Evolutionary conservation across 1,284 basidiomycete species (phyloP).

Genomic region (Prillingera fragicola): DNA sequence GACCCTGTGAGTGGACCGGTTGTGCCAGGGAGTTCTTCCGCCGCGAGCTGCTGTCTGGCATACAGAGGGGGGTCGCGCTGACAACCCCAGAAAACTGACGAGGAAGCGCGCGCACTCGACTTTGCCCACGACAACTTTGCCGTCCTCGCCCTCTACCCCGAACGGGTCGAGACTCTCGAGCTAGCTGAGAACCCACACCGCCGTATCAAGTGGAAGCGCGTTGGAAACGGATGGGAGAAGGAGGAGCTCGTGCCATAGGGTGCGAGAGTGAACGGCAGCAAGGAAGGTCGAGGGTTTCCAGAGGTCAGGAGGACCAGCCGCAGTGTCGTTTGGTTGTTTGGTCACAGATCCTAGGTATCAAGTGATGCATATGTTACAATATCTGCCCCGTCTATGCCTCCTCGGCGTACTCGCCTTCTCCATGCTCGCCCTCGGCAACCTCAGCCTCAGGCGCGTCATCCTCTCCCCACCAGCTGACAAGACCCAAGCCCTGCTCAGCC

Average conservation of each 20-base stretch:
- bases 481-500: conserved; percentile 78
- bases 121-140: conserved; percentile 36
- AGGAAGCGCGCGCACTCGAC: conserved; percentile 31
- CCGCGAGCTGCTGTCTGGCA: too few relatives aligned
- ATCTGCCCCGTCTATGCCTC: too few relatives aligned
- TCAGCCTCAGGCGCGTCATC: conserved; percentile 34
- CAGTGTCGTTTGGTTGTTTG: too few relatives aligned
- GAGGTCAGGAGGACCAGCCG: too few relatives aligned
- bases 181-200: conserved; percentile 39
- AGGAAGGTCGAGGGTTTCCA: too few relatives aligned
- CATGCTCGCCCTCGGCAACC: neutral
- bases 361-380: too few relatives aligned
- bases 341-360: too few relatives aligned
- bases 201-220: conserved; percentile 30
- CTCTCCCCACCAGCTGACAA: conserved; percentile 54
- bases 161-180: conserved; percentile 40
- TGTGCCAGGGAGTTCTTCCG: neutral
- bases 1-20: conserved; percentile 20
- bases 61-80: neutral
- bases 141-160: conserved; percentile 37
- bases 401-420: too few relatives aligned
- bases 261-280: neutral
- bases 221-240: conserved; percentile 31
- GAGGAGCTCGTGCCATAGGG: conserved; percentile 29
- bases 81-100: conserved; percentile 22